Conservation (phyloP, 805 yeast species). For the Kodamaea laetipori region DNA sequence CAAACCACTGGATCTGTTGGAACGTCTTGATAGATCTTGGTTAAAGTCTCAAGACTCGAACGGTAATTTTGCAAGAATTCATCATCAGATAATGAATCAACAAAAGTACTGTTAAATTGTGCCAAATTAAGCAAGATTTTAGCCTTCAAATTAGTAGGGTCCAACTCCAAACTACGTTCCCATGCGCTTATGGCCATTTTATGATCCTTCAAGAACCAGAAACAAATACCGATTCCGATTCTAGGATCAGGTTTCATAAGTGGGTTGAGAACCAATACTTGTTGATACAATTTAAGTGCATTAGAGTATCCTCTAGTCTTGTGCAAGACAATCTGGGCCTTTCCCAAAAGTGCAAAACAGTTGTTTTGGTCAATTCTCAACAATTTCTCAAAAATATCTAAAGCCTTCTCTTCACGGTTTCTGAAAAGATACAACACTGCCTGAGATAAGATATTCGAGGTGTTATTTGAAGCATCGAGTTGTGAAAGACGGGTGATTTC, state of each 20-base stretch:
- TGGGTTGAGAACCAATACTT: conserved; percentile 75
- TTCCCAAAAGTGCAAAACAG: conserved; percentile 75
- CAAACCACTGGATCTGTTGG: conserved; percentile 55
- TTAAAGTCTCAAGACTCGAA: conserved; percentile 47
- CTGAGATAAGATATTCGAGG: conserved; percentile 60
- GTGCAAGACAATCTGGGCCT: conserved; percentile 76
- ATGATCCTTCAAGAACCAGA: conserved; percentile 82
- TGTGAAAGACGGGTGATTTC: conserved; percentile 24
- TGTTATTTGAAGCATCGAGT: conserved; percentile 15
- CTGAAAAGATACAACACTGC: conserved; percentile 63
- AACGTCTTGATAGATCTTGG: conserved; percentile 19
- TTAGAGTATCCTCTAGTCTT: conserved; percentile 66
- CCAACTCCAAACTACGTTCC: conserved; percentile 73
- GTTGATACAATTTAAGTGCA: conserved; percentile 83
- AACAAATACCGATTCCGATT: conserved; percentile 91
- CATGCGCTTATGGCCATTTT: conserved; percentile 79
- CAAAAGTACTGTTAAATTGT: conserved; percentile 63
- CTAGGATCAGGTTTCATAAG: conserved; percentile 86
- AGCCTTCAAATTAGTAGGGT: conserved; percentile 61
- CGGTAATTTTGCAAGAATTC: conserved; percentile 64
- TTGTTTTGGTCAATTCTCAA: conserved; percentile 58
- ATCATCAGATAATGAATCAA: conserved; percentile 55
- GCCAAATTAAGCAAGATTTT: conserved; percentile 66
- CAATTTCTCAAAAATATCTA: conserved; percentile 65
- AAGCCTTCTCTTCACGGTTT: conserved; percentile 69